A percentile compares a stretch with the other conserved stretches of the same genome.
Evolutionary conservation across 345 rosid species (phyloP).

Genomic region (Schrenkiella parvula): DNA sequence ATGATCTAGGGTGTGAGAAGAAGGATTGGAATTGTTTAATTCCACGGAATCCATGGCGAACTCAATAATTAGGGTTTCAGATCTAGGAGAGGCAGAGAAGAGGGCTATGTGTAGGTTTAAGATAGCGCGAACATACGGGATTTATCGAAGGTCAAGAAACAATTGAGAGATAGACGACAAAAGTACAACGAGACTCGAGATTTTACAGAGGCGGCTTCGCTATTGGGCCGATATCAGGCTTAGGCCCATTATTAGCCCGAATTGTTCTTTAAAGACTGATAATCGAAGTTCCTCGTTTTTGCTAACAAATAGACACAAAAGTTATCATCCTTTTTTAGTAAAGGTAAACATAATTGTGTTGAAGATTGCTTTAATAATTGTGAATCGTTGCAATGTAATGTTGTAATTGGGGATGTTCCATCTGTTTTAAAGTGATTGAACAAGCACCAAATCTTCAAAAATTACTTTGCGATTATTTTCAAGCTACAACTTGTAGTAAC

Average conservation of each 20-base stretch:
- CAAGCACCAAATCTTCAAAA: no score
- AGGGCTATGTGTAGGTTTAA: not conserved
- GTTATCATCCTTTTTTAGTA: no score
- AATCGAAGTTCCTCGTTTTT: no score
- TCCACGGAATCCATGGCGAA: conserved; percentile 38
- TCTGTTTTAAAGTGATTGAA: no score
- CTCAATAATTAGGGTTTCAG: conserved; percentile 13
- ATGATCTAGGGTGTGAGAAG: conserved; percentile 28
- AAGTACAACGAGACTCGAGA: not conserved
- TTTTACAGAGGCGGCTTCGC: not conserved
- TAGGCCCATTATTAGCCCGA: conserved; percentile 3
- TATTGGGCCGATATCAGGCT: not conserved
- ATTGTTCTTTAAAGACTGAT: no score
- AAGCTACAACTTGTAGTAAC: no score
- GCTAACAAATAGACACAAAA: no score
- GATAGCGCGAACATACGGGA: not conserved
- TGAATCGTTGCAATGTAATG: no score
- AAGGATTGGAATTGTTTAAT: conserved; percentile 11
- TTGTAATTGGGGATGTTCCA: no score
- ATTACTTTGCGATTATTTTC: no score
- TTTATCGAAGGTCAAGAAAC: not conserved
- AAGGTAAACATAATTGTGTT: no score
- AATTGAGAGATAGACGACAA: not conserved
- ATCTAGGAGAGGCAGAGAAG: not conserved
- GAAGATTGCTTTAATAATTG: no score